Conservation (phyloP, 441 rosid genomes). For the Jatropha multifida region DNA sequence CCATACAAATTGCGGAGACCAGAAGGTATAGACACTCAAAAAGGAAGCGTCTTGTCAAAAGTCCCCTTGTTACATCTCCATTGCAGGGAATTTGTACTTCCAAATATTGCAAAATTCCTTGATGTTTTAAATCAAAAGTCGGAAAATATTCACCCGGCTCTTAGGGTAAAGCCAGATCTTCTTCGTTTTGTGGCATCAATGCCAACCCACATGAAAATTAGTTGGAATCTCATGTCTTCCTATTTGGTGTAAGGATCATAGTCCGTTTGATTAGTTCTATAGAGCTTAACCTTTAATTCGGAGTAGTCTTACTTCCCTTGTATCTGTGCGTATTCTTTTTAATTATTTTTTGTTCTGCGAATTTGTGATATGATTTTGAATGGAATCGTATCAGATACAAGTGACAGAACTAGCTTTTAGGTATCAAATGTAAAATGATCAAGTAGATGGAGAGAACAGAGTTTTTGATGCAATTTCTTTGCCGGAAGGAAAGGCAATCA, state of each 20-base stretch:
- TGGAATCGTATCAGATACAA: too few relatives aligned
- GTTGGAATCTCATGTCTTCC: slow-evolving; percentile 72
- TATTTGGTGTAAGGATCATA: slow-evolving; percentile 18
- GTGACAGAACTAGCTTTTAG: too few relatives aligned
- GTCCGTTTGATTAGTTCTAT: neutral
- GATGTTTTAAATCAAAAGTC: slow-evolving; percentile 36
- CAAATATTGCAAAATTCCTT: slow-evolving; percentile 63
- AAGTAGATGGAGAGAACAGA: too few relatives aligned
- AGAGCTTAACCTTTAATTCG: neutral
- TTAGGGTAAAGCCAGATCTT: slow-evolving; percentile 46
- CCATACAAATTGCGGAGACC: slow-evolving; percentile 31
- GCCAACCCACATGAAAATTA: slow-evolving; percentile 91
- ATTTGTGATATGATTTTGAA: neutral
- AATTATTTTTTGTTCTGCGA: neutral
- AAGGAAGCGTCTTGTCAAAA: slow-evolving; percentile 54
- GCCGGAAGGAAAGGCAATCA: too few relatives aligned
- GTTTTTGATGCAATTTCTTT: too few relatives aligned
- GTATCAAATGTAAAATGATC: too few relatives aligned
- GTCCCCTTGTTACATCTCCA: slow-evolving; percentile 80
- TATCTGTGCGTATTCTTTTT: neutral
- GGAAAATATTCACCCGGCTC: slow-evolving; percentile 27
- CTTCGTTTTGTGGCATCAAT: slow-evolving; percentile 75
- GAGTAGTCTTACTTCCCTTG: neutral
- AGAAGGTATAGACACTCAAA: slow-evolving; percentile 51
- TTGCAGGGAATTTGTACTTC: slow-evolving; percentile 67